A percentile compares a stretch with the other conserved stretches of the same genome.
These are phyloP conservation scores for Cryptosporidium meleagridis DNA, from an alignment of 169 alveolate species.

Conservation along the genomic window DNA sequence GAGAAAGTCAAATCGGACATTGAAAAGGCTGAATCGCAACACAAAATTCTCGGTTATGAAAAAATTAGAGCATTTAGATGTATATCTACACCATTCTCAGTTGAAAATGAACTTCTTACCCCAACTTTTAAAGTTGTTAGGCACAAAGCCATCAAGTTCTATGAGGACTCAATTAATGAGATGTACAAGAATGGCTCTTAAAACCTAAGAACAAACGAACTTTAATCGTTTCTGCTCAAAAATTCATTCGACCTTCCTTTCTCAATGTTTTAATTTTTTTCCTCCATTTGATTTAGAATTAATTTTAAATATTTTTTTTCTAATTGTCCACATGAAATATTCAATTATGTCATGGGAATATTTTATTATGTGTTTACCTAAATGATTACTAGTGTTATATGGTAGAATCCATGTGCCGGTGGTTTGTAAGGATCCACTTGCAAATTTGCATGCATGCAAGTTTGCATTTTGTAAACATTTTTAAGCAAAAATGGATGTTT, in stretches of 20 bases:
- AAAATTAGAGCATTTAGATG: conserved; percentile 60
- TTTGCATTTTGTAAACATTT: background rate
- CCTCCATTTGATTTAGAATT: too few species aligned
- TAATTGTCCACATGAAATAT: conserved; percentile 16
- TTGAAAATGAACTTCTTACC: conserved; percentile 71
- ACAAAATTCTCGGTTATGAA: conserved; percentile 71
- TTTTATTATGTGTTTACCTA: background rate
- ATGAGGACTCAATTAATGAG: conserved; percentile 36
- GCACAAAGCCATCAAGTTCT: conserved; percentile 61
- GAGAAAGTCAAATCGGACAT: conserved; percentile 19
- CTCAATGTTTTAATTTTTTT: background rate
- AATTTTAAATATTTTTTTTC: background rate
- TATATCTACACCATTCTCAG: conserved; percentile 64
- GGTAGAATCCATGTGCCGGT: background rate
- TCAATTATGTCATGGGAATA: background rate
- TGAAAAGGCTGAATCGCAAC: conserved; percentile 16
- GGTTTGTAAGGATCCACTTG: background rate
- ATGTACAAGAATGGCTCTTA: conserved; percentile 24
- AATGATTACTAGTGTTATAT: too few species aligned
- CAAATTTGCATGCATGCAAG: conserved; percentile 51
- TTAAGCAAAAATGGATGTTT: background rate
- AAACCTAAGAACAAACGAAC: background rate
- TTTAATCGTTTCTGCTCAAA: background rate
- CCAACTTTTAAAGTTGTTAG: conserved; percentile 77
- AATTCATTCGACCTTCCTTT: background rate